Evolutionary conservation across 163 green algal genomes (phyloP).

Genomic region (Scenedesmus sp.): DNA sequence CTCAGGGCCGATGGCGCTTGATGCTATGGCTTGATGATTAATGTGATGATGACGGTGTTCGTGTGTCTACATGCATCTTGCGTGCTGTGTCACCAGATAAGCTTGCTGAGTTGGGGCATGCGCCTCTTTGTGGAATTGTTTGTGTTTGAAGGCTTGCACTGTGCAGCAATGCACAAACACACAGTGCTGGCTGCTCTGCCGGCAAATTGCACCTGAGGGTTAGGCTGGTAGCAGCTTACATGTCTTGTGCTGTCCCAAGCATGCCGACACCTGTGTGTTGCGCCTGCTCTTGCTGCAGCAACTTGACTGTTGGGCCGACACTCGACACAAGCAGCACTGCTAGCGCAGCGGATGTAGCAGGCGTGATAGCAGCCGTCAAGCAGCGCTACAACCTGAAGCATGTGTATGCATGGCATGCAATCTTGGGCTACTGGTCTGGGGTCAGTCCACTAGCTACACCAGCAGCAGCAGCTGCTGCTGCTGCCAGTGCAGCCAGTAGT

Average conservation of each 20-base stretch:
- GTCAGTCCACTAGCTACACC: neutral
- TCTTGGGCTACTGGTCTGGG: slow-evolving; percentile 25
- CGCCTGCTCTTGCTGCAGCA: neutral
- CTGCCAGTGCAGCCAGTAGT: neutral
- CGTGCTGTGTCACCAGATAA: too few relatives aligned
- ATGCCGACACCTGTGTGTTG: neutral
- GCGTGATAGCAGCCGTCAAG: slow-evolving; percentile 3
- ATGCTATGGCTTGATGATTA: too few relatives aligned
- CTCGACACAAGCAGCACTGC: slow-evolving; percentile 13
- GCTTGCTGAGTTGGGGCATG: too few relatives aligned
- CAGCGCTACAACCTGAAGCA: slow-evolving; percentile 2
- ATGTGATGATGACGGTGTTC: too few relatives aligned
- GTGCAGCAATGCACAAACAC: too few relatives aligned
- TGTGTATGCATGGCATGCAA: slow-evolving; percentile 35
- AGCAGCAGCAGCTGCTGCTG: slow-evolving; percentile 2
- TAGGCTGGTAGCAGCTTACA: too few relatives aligned
- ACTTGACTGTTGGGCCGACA: neutral
- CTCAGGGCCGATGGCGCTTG: too few relatives aligned
- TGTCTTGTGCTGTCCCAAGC: neutral
- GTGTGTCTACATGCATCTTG: too few relatives aligned
- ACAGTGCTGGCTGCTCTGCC: too few relatives aligned
- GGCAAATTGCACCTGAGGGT: too few relatives aligned
- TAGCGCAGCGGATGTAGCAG: slow-evolving; percentile 12
- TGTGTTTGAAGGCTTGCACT: too few relatives aligned
- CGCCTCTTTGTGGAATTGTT: too few relatives aligned